Percentiles rank a stretch among this genome's conserved stretches.
Evolutionary conservation across 2,329 filamentous ascomycete species (phyloP).

Genomic region (Apiospora aurea): DNA sequence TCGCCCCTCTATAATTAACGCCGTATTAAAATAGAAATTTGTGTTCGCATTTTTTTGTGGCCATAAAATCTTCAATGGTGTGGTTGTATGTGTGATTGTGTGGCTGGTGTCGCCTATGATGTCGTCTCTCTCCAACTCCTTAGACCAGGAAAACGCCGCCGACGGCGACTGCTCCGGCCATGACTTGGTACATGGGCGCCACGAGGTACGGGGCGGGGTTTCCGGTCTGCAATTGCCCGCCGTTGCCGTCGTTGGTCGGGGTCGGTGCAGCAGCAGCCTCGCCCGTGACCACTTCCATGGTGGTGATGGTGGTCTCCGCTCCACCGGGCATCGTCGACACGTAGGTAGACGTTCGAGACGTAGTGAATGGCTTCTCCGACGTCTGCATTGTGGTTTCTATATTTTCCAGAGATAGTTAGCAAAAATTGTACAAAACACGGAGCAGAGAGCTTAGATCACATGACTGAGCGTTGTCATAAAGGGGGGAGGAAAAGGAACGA

Average conservation of each 20-base stretch:
- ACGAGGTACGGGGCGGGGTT: slow-evolving; percentile 28
- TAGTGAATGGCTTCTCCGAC: background rate
- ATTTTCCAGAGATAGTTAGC: background rate
- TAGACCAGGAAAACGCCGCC: slow-evolving; percentile 36
- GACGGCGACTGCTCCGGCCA: slow-evolving; percentile 35
- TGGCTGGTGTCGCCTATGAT: background rate
- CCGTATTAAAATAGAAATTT: slow-evolving; percentile 25
- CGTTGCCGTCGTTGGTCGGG: slow-evolving; percentile 26
- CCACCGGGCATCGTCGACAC: slow-evolving; percentile 41
- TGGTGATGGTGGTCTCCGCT: slow-evolving; percentile 40
- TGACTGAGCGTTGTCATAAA: background rate
- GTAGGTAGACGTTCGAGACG: slow-evolving; percentile 38
- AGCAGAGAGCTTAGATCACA: background rate
- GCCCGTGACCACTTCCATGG: slow-evolving; percentile 35
- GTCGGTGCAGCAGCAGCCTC: slow-evolving; percentile 31
- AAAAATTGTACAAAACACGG: background rate
- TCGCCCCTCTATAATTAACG: slow-evolving; percentile 28
- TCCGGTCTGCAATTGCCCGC: slow-evolving; percentile 39
- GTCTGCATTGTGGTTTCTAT: slow-evolving; percentile 4
- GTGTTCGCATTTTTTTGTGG: background rate
- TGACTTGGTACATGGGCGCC: slow-evolving; percentile 32
- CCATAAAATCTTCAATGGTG: background rate
- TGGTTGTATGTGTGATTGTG: background rate
- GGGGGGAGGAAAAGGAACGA: background rate
- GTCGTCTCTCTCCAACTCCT: slow-evolving; percentile 14